A percentile compares a stretch with the other conserved stretches of the same genome.
These are phyloP conservation scores for Sherardia arvensis DNA, from an alignment of 257 asterid genomes.

Conservation along the genomic window DNA sequence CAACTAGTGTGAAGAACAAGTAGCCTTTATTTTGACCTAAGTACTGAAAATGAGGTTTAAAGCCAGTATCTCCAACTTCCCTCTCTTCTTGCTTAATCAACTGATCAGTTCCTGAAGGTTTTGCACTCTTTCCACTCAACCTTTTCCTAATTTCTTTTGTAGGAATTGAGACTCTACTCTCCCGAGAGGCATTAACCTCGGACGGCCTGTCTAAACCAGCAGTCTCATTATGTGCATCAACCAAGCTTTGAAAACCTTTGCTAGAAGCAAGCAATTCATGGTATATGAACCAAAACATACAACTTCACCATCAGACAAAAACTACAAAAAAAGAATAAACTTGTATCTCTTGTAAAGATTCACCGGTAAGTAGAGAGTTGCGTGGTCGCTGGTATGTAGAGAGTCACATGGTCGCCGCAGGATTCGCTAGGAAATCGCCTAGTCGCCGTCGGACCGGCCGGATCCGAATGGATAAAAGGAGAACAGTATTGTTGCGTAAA, in stretches of 20 bases:
- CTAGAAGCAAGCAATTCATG: conserved; percentile 34
- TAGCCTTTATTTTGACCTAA: conserved; percentile 68
- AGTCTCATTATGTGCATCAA: conserved; percentile 45
- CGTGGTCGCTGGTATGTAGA: too few species aligned
- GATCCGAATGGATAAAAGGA: too few species aligned
- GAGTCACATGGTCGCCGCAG: too few species aligned
- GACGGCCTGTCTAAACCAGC: conserved; percentile 40
- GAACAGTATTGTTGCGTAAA: too few species aligned
- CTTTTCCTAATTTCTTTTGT: conserved; percentile 30
- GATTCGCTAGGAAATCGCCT: too few species aligned
- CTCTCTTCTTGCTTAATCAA: conserved; percentile 89
- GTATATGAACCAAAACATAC: conserved; percentile 33
- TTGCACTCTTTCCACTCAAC: conserved; percentile 16
- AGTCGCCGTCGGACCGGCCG: too few species aligned
- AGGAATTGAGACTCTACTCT: conserved; percentile 14
- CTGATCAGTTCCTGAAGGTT: conserved; percentile 25
- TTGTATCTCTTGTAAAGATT: too few species aligned
- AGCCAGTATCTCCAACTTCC: conserved; percentile 79
- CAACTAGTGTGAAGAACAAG: conserved; percentile 38
- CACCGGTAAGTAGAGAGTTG: too few species aligned
- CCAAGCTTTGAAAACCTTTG: conserved; percentile 35
- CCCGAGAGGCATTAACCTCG: conserved; percentile 22
- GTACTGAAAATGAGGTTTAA: conserved; percentile 68
- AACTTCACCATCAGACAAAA: conserved; percentile 43
- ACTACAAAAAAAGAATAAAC: conserved; percentile 25